Conservation (phyloP, 2,329 filamentous ascomycete species). For the Calonectria pseudoreteaudii region DNA sequence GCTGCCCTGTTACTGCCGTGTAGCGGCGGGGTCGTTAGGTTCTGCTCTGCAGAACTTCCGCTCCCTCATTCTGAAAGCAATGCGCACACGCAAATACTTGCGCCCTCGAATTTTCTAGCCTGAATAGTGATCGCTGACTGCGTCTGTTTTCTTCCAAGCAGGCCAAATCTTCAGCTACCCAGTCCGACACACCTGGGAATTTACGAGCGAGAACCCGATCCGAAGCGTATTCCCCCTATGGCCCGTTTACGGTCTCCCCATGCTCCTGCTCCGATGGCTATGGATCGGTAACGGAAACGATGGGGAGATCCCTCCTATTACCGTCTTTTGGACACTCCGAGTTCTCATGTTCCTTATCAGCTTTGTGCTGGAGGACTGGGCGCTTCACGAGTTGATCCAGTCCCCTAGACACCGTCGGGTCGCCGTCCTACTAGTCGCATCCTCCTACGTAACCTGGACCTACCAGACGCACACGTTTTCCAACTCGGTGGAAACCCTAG, state of each 20-base stretch:
- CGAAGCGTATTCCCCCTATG: slow-evolving; percentile 97
- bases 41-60: background rate
- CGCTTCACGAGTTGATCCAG: slow-evolving; percentile 88
- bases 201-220: slow-evolving; percentile 87
- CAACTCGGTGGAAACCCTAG: slow-evolving; percentile 93
- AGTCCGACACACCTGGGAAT: slow-evolving; percentile 93
- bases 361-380: slow-evolving; percentile 98
- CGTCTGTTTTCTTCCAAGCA: slow-evolving; percentile 50
- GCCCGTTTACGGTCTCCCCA: slow-evolving; percentile 93
- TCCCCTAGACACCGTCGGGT: slow-evolving; percentile 77
- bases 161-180: slow-evolving; percentile 95
- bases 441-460: slow-evolving; percentile 98
- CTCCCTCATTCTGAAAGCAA: background rate
- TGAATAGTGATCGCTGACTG: slow-evolving; percentile 24
- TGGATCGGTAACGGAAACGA: slow-evolving; percentile 87
- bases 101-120: background rate
- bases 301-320: slow-evolving; percentile 81
- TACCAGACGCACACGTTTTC: slow-evolving; percentile 99
- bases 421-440: slow-evolving; percentile 87
- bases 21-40: background rate
- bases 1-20: background rate
- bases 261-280: slow-evolving; percentile 92
- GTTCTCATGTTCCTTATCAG: slow-evolving; percentile 93
- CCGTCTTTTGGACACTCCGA: slow-evolving; percentile 90
- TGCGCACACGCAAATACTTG: slow-evolving; percentile 7